Percentiles rank a stretch among this genome's conserved stretches.
phyloP scores from a whole-genome alignment of 495 filamentous ascomycete genomes.

The Xylaria longipes region DNA sequence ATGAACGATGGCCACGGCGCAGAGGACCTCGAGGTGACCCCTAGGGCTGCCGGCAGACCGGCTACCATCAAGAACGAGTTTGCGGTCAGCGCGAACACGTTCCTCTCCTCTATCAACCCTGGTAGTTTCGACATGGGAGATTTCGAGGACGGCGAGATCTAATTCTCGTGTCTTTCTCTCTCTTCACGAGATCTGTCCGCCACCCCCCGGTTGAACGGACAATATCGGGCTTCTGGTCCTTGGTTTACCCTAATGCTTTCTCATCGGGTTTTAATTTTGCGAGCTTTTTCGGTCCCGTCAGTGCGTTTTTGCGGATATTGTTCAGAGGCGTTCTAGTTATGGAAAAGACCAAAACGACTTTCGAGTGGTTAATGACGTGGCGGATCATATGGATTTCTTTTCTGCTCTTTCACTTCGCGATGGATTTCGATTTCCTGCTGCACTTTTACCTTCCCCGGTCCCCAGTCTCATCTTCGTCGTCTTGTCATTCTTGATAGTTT shows the following conservation, averaged over 20 bases:
- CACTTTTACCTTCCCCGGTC: background rate
- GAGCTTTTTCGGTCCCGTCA: background rate
- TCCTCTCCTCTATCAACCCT: background rate
- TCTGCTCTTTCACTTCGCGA: background rate
- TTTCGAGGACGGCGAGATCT: conserved; percentile 31
- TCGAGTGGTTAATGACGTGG: background rate
- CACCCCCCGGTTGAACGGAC: background rate
- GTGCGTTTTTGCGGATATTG: background rate
- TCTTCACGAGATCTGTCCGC: background rate
- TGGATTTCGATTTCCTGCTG: background rate
- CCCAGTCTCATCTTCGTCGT: background rate
- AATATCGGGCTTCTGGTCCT: background rate
- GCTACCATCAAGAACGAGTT: background rate
- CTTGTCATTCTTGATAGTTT: background rate
- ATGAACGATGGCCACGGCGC: background rate
- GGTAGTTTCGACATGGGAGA: background rate
- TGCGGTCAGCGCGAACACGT: background rate
- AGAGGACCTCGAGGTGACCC: background rate
- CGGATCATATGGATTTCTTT: background rate
- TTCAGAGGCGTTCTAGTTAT: background rate
- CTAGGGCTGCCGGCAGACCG: background rate
- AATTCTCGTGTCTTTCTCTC: background rate
- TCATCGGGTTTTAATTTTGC: background rate
- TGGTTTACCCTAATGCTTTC: background rate
- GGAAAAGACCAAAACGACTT: background rate